Evolutionary conservation across 352 stramenopile genomes (phyloP).

Genomic region (Globisporangium parvum): DNA sequence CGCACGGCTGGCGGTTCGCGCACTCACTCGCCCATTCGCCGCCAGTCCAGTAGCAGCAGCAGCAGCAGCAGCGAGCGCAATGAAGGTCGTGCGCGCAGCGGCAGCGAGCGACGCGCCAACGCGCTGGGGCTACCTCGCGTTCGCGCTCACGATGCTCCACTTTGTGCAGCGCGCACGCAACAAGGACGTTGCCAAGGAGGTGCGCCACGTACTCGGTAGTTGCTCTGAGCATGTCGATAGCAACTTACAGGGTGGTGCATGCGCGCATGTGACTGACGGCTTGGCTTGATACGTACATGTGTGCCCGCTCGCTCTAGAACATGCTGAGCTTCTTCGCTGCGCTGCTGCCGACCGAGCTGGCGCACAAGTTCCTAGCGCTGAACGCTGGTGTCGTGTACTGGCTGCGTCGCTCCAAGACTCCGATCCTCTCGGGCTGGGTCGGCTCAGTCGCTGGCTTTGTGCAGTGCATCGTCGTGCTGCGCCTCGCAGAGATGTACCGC

Average conservation of each 20-base stretch:
- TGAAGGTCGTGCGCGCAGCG: slow-evolving; percentile 32
- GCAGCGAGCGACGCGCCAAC: slow-evolving; percentile 15
- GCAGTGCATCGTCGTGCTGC: slow-evolving; percentile 37
- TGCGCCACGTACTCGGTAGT: slow-evolving; percentile 1
- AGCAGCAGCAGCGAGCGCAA: slow-evolving; percentile 1
- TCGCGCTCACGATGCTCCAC: slow-evolving; percentile 31
- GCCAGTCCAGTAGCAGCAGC: neutral
- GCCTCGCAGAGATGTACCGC: slow-evolving; percentile 31
- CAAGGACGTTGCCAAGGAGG: slow-evolving; percentile 40
- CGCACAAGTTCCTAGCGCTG: slow-evolving; percentile 38
- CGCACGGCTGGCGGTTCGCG: too few species aligned
- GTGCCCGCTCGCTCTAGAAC: slow-evolving; percentile 22
- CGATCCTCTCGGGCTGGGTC: slow-evolving; percentile 46
- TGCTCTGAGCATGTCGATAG: too few species aligned
- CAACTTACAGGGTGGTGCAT: neutral
- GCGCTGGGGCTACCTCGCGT: slow-evolving; percentile 36
- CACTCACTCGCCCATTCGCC: too few species aligned
- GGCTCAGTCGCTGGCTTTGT: slow-evolving; percentile 35
- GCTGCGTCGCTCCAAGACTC: slow-evolving; percentile 36
- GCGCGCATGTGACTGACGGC: neutral
- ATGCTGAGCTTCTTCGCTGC: slow-evolving; percentile 52
- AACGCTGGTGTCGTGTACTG: slow-evolving; percentile 30
- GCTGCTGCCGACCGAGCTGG: slow-evolving; percentile 42
- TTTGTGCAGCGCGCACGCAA: slow-evolving; percentile 33
- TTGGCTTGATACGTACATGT: neutral